Evolutionary conservation across 1,284 basidiomycete genomes (phyloP), one percentile per base, ranked within the genome.

Genomic region (Rhizoctonia solani): DNA sequence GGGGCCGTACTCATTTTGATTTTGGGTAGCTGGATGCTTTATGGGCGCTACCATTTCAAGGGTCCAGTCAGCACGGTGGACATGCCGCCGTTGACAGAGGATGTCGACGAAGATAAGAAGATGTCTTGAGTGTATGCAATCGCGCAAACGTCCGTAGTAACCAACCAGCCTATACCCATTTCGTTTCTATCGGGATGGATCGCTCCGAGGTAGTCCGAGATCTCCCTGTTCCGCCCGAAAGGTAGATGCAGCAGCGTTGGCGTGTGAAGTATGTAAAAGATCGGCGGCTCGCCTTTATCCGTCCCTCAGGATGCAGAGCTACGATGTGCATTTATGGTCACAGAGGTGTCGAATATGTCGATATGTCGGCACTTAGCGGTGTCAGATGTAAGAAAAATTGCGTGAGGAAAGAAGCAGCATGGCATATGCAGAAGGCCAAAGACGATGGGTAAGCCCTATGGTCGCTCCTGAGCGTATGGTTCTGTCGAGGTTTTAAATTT

Each of bases 21-120:
- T 37, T 23, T 49, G 6, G 30, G 29, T 16, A 59, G 42, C 27
- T 59, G 42, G 82, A 27, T 76, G 1, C 65, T 75, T 32, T 83
- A 82, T 77, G 78, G 77, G 0, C 70, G 74, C 16, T 71, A 61
- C 30, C 73, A 72, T 49, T 79, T 78, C 69, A 46, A 47, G 11
- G 78, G 78, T 0, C 75, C 77, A 3, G 75, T 78, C n/a, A 72
- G 69, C 63, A 77, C 76, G 1, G 44, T 70, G 13, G 42, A 59
- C 30, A 49, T 59, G 44, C 56, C 56, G 2, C 30, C 56, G 44
- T 30, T 49, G 41, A 49, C 29, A 16, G 54, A 56, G 13, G 53
- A 54, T 6, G 32, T 44, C 16, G 54, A 56, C 25, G 25, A 19
- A 2, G 54, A 56, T 25, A 56, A 56, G 32, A 56, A 56, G n/a